Base-by-base conservation (phyloP, 495 filamentous ascomycete species). In the Penicillium cinerascens region DNA sequence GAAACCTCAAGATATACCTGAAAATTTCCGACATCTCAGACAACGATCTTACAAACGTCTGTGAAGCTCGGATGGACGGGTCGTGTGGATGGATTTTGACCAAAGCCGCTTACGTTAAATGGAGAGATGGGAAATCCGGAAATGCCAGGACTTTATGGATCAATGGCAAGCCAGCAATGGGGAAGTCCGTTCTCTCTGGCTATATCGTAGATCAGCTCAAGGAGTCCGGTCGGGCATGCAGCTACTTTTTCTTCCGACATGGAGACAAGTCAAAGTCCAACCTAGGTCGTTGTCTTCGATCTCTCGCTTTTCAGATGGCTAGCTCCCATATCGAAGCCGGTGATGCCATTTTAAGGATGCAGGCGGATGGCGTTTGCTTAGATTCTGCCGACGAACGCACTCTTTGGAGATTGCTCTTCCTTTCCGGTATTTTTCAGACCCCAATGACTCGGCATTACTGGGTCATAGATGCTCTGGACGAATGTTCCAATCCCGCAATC, bases 401-500 rank as follows among this genome's bases (percentile, higher is more conserved):
- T 5, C 59, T 77, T 6, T 78, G 75, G 75, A 55, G 65, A 29
- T 73, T 66, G 25, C 22, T 76, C 1, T 76, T 75, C 50, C 0
- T 59, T n/a, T 45, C 43, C n/a, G 49, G 53, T 4, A 55, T 76
- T 25, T 70, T 68, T 35, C 44, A 61, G 33, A 11, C 43, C 13
- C 21, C 38, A 18, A 42, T 60, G 13, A 13, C 49, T 27, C 29
- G 36, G 10, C 68, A 70, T 35, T 74, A 66, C 45, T 76, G 71
- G 74, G 59, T 77, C 11, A 67, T 77, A 44, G 74, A 77, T 56
- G 74, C 58, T 2, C 41, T 77, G 7, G 74, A 76, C 52, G 73
- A 77, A 50, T 72, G 60, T 43, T 43, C 21, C 11, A 60, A 66
- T 39, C 43, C 33, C 25, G 10, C 4, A 9, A 44, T 49, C 11